Evolutionary conservation across 1,284 basidiomycete species (phyloP).

Genomic region (Naganishia albida): DNA sequence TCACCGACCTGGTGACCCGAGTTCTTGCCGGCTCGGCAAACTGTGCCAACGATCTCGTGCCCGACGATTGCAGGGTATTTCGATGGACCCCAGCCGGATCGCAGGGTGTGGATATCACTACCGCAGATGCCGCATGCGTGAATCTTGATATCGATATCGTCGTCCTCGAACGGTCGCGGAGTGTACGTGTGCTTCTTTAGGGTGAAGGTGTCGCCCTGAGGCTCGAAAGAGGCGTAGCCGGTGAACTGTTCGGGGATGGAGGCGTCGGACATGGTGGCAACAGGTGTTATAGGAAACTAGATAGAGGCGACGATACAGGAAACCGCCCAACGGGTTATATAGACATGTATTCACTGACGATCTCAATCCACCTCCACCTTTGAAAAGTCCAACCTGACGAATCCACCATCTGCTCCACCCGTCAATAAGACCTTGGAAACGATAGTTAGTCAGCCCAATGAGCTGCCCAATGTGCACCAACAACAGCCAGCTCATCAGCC

Average conservation of each 20-base stretch:
- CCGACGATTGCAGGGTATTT: conserved; percentile 34
- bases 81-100: conserved; percentile 29
- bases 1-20: conserved; percentile 30
- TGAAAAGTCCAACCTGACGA: too few species aligned
- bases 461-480: too few species aligned
- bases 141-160: conserved; percentile 40
- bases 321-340: too few species aligned
- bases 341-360: too few species aligned
- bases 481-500: too few species aligned
- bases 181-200: conserved; percentile 39
- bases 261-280: conserved; percentile 7
- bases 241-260: conserved; percentile 32
- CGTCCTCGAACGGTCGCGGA: conserved; percentile 40
- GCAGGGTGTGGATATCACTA: conserved; percentile 30
- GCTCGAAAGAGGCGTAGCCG: conserved; percentile 33
- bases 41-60: conserved; percentile 32
- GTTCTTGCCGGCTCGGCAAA: conserved; percentile 29
- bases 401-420: too few species aligned
- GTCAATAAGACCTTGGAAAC: too few species aligned
- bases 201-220: conserved; percentile 38
- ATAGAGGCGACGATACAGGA: too few species aligned
- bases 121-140: conserved; percentile 35
- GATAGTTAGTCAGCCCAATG: too few species aligned
- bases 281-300: too few species aligned
- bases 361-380: too few species aligned